Base-by-base conservation (phyloP, 306 rosid genomes). In the Vachellia collinsii region DNA sequence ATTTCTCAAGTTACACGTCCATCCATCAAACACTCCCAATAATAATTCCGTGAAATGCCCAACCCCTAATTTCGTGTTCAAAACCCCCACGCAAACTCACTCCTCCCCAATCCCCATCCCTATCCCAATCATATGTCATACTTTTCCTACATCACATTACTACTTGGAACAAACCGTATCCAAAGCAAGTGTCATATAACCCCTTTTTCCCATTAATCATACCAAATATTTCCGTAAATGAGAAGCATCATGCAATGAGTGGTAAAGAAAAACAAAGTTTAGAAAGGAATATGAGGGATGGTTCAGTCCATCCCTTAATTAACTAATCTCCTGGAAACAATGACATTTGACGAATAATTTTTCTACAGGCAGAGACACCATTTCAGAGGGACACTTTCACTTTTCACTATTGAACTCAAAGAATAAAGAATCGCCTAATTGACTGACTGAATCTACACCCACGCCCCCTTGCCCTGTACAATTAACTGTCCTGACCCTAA, bases 381-480 rank as follows among this genome's bases (percentile, higher is more conserved):
- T 58, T 67, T 54, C 25, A 38, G 79, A 41, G 59, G 63, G 5
- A 67, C 66, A 37, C 41, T 36, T 62, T 67, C 39, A 64, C 70
- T 65, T 68, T 78, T 38, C 81, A 77, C 37, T 80, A 77, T 75
- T 79, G 80, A 75, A 79, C 65, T 81, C 70, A 85, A 90, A 82
- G 98, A 94, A 91, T 88, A 94, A 94, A 92, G 98, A 94, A 94
- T 92, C 61, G 74, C 56, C 74, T 70, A 44, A 42, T 6, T 23
- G 56, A 67, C 90, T 83, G 82, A 81, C 22, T 65, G 70, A 48
- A 70, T 79, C 58, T 74, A 76, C 73, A 81, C 62, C 86, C 85
- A 85, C 59, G 77, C 78, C 80, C 80, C 62, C 69, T 56, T 38
- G 69, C 65, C 75, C 61, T 72, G 88, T 78, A 44, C 81, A 79